Evolutionary conservation across 192 early-diverging fungal genomes (phyloP).

Genomic region (Jimgerdemannia lactiflua): DNA sequence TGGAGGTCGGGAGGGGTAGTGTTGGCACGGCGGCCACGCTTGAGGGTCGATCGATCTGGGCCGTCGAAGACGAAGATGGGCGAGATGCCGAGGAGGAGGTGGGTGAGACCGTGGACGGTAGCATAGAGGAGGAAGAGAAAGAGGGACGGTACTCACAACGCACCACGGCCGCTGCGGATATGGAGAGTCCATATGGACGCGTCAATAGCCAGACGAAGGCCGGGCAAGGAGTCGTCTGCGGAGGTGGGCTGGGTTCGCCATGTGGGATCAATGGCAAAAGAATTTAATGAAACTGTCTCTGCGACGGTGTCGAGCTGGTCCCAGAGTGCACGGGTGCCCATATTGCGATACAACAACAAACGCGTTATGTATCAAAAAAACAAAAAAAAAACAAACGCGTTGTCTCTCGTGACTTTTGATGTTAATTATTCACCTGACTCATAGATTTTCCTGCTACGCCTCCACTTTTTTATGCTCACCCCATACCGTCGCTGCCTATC

Average conservation of each 20-base stretch:
- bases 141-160: neutral
- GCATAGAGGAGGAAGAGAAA: neutral
- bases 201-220: slow-evolving; percentile 20
- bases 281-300: neutral
- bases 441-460: too few relatives aligned
- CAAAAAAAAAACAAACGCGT: too few relatives aligned
- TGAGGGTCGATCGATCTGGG: slow-evolving; percentile 3
- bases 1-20: neutral
- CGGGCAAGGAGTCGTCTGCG: neutral
- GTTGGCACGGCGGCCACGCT: slow-evolving; percentile 3
- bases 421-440: too few relatives aligned
- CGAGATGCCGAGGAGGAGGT: slow-evolving; percentile 13
- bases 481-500: neutral
- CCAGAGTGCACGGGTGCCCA: neutral
- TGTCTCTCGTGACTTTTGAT: too few relatives aligned
- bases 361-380: too few relatives aligned
- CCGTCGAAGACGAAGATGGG: slow-evolving; percentile 34
- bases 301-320: neutral
- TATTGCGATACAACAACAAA: neutral
- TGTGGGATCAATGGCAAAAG: neutral
- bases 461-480: too few relatives aligned
- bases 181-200: slow-evolving; percentile 15
- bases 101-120: neutral
- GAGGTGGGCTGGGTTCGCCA: neutral
- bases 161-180: neutral